These are phyloP conservation scores for Fusarium acutatum DNA, from an alignment of 2,329 filamentous ascomycete species.

Conservation along the genomic window DNA sequence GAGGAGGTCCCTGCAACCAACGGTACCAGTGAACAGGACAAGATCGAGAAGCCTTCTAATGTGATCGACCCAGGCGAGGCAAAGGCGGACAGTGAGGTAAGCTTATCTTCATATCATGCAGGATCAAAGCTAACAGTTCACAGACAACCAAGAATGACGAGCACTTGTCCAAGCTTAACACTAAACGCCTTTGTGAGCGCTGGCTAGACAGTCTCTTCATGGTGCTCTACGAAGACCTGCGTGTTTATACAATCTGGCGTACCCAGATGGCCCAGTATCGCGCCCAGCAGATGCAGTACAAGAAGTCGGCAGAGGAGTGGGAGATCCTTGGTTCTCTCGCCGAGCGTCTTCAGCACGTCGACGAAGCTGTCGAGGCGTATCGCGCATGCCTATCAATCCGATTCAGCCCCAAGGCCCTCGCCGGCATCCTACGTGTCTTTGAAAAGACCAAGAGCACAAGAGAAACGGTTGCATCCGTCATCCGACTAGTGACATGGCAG, in stretches of 20 bases:
- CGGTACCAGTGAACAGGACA: conserved; percentile 54
- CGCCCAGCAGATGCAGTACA: conserved; percentile 92
- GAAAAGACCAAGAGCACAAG: conserved; percentile 81
- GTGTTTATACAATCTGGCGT: conserved; percentile 99
- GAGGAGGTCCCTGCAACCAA: conserved; percentile 47
- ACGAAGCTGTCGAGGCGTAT: conserved; percentile 94
- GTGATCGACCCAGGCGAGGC: conserved; percentile 80
- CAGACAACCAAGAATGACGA: conserved; percentile 72
- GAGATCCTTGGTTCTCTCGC: conserved; percentile 95
- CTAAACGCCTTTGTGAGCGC: conserved; percentile 95
- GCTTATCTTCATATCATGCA: conserved; percentile 29
- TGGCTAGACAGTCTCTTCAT: conserved; percentile 99
- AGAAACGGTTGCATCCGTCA: conserved; percentile 84
- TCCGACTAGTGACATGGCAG: conserved; percentile 95
- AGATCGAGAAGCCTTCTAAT: conserved; percentile 80
- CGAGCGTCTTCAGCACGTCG: conserved; percentile 88
- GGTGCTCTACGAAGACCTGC: conserved; percentile 97
- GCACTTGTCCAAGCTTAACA: conserved; percentile 89
- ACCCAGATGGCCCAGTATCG: conserved; percentile 97
- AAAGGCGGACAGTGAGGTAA: conserved; percentile 74
- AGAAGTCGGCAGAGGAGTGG: conserved; percentile 97
- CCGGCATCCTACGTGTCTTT: conserved; percentile 82
- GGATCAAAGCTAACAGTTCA: conserved; percentile 25
- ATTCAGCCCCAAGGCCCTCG: conserved; percentile 92
- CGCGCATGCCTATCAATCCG: conserved; percentile 85